Conservation (phyloP, 768 basidiomycete species). For the Clavulina sp. region DNA sequence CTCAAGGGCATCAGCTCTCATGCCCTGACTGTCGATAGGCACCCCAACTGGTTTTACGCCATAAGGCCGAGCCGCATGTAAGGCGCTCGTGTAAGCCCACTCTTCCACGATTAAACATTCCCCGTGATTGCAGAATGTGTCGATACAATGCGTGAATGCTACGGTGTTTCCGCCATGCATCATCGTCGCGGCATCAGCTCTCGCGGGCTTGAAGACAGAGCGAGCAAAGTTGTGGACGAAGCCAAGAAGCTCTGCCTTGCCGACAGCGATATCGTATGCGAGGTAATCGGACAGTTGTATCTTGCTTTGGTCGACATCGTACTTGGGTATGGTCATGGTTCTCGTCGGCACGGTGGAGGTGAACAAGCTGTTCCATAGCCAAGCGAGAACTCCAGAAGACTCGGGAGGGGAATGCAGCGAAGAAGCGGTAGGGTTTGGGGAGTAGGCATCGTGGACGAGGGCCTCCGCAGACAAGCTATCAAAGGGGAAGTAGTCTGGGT, state of each 20-base stretch:
- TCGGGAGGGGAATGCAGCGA: conserved; percentile 4
- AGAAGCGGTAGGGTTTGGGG: not conserved
- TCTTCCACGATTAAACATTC: conserved; percentile 32
- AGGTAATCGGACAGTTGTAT: conserved; percentile 46
- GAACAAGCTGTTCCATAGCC: conserved; percentile 11
- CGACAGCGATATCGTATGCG: conserved; percentile 45
- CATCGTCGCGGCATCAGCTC: conserved; percentile 39
- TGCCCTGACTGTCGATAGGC: conserved; percentile 55
- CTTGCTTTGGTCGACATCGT: conserved; percentile 23
- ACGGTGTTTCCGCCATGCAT: conserved; percentile 59
- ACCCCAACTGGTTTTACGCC: conserved; percentile 35
- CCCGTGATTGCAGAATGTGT: conserved; percentile 39
- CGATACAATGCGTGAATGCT: conserved; percentile 41
- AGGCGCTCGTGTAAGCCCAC: conserved; percentile 58
- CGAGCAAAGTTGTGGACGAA: conserved; percentile 41
- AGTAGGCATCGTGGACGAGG: conserved; percentile 29
- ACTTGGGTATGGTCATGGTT: conserved; percentile 44
- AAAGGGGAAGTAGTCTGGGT: conserved; percentile 54
- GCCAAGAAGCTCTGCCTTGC: conserved; percentile 38
- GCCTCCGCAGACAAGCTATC: conserved; percentile 38
- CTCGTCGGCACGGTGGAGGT: conserved; percentile 17
- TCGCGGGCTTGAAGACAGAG: conserved; percentile 28
- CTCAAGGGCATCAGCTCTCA: conserved; percentile 44
- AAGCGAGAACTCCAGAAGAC: conserved; percentile 37
- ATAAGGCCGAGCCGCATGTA: conserved; percentile 21